Conservation (phyloP, 352 stramenopile genomes). For the Globisporangium apiculatum region DNA sequence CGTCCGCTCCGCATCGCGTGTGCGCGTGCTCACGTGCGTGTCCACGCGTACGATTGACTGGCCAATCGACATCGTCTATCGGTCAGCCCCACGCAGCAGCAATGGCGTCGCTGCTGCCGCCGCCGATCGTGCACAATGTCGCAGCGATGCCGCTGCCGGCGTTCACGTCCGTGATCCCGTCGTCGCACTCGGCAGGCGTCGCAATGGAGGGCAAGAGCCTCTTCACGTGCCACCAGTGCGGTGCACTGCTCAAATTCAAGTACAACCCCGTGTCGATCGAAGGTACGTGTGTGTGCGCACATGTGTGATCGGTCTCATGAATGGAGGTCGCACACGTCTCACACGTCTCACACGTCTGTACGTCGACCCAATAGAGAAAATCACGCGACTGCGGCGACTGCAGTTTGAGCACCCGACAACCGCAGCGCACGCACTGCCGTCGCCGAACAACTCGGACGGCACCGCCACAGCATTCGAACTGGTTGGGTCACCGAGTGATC, state of each 20-base stretch:
- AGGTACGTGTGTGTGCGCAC: conserved; percentile 11
- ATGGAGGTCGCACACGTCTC: no score
- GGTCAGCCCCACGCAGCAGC: background rate
- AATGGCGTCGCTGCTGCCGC: conserved; percentile 15
- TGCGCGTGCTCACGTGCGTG: no score
- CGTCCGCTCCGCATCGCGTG: no score
- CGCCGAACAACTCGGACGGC: conserved; percentile 17
- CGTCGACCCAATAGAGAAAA: conserved; percentile 25
- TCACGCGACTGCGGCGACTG: conserved; percentile 39
- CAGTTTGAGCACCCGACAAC: conserved; percentile 23
- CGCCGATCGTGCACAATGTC: conserved; percentile 14
- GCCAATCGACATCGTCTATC: no score
- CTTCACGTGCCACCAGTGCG: conserved; percentile 70
- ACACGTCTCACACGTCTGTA: background rate
- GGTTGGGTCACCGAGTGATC: conserved; percentile 6
- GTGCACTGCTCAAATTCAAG: conserved; percentile 64
- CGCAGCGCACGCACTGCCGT: conserved; percentile 4
- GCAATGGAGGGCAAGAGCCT: conserved; percentile 71
- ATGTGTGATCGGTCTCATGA: background rate
- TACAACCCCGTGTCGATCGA: conserved; percentile 54
- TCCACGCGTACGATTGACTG: no score
- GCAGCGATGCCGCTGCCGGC: conserved; percentile 4
- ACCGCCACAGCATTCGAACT: conserved; percentile 8
- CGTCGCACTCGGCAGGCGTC: conserved; percentile 16
- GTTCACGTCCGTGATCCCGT: conserved; percentile 10